Evolutionary conservation across 2,329 filamentous ascomycete genomes (phyloP).

Genomic region (Ceratocystis lukuohia): DNA sequence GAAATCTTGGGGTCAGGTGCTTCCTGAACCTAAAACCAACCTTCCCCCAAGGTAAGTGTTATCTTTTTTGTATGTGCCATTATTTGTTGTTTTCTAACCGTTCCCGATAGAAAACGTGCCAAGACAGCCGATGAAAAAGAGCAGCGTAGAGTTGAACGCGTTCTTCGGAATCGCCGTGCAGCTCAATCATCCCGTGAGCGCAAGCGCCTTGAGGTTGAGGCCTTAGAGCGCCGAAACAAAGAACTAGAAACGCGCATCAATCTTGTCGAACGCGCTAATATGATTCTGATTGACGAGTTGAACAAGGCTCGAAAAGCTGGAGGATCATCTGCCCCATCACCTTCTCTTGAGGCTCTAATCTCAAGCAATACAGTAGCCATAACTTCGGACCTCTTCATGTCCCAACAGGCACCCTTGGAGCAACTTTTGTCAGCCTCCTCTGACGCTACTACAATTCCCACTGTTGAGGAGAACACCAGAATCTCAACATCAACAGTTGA

Average conservation of each 20-base stretch:
- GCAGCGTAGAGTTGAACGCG: conserved; percentile 90
- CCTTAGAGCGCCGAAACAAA: conserved; percentile 61
- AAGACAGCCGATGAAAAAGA: conserved; percentile 99
- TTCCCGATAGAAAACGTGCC: conserved; percentile 61
- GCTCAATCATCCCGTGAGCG: conserved; percentile 93
- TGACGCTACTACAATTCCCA: not conserved
- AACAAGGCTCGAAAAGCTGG: conserved; percentile 35
- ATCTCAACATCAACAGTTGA: conserved; percentile 39
- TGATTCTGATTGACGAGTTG: conserved; percentile 37
- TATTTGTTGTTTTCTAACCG: not conserved
- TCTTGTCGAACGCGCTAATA: conserved; percentile 43
- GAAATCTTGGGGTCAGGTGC: conserved; percentile 96
- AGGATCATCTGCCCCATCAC: conserved; percentile 30
- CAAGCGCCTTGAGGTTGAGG: conserved; percentile 78
- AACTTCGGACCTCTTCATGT: conserved; percentile 45
- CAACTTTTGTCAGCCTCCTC: conserved; percentile 24
- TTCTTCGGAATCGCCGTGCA: conserved; percentile 88
- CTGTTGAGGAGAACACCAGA: conserved; percentile 1
- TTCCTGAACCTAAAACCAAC: conserved; percentile 92
- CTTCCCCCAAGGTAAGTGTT: conserved; percentile 65
- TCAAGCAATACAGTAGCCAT: conserved; percentile 34
- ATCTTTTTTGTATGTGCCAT: too few relatives aligned
- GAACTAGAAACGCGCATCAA: conserved; percentile 52
- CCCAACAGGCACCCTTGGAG: conserved; percentile 23
- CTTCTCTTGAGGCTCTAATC: conserved; percentile 32